These are phyloP conservation scores for Coniochaeta sp. DNA, from an alignment of 2,329 filamentous ascomycete species.

Conservation along the genomic window DNA sequence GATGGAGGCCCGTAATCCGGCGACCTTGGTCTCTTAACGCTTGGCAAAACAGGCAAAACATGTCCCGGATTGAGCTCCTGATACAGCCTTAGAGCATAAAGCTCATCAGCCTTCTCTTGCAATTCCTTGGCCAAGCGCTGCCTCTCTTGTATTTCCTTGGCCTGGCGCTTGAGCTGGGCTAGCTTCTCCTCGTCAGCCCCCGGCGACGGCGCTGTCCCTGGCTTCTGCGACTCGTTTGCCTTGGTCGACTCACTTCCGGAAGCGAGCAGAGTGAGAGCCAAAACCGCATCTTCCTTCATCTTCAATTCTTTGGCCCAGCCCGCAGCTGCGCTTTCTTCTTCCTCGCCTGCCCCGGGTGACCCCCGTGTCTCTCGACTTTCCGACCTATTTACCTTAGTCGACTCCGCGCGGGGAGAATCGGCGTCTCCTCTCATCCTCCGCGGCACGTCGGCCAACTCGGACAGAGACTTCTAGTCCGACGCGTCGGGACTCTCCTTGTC, in stretches of 20 bases:
- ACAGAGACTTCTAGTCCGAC: background rate
- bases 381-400: too few relatives aligned
- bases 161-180: background rate
- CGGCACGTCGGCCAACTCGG: background rate
- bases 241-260: too few relatives aligned
- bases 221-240: too few relatives aligned
- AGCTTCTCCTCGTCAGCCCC: background rate
- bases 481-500: background rate
- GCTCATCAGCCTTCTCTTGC: background rate
- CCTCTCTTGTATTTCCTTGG: too few relatives aligned
- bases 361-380: too few relatives aligned
- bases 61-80: background rate
- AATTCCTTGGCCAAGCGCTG: background rate
- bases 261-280: too few relatives aligned
- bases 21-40: background rate
- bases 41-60: too few relatives aligned
- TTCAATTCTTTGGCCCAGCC: too few relatives aligned
- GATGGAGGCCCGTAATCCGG: background rate
- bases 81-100: background rate
- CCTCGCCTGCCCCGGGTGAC: too few relatives aligned
- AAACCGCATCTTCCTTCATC: too few relatives aligned
- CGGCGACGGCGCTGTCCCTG: background rate
- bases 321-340: too few relatives aligned
- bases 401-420: background rate
- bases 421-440: too few relatives aligned